Percentiles rank a stretch among this genome's conserved stretches.
phyloP scores from a whole-genome alignment of 768 basidiomycete species.

The Bullera alba region DNA sequence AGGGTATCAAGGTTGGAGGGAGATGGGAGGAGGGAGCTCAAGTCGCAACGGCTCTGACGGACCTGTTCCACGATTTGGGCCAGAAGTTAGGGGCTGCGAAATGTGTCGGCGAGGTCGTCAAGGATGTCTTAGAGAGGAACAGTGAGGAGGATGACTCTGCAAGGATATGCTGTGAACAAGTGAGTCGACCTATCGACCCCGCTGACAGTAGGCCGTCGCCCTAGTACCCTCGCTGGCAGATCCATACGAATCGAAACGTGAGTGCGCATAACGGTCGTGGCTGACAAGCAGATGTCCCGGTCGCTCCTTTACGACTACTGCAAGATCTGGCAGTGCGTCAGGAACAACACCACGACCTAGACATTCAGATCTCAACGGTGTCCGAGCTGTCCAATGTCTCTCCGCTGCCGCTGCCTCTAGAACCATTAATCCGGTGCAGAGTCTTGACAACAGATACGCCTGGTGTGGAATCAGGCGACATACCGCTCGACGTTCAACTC shows the following conservation, averaged over 20 bases:
- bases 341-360: background rate
- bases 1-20: slow-evolving; percentile 14
- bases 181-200: slow-evolving; percentile 1
- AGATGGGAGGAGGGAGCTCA: slow-evolving; percentile 8
- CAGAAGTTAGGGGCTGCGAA: slow-evolving; percentile 1
- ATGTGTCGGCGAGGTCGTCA: slow-evolving; percentile 13
- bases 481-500: too few relatives aligned
- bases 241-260: background rate
- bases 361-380: slow-evolving; percentile 1
- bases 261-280: background rate
- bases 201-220: background rate
- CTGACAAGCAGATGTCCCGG: slow-evolving; percentile 10
- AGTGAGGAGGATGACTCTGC: background rate
- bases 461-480: too few relatives aligned
- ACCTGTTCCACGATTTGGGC: slow-evolving; percentile 7
- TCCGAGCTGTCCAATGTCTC: slow-evolving; percentile 11
- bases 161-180: slow-evolving; percentile 6
- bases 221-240: slow-evolving; percentile 4
- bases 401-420: slow-evolving; percentile 13
- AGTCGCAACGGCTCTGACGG: slow-evolving; percentile 5
- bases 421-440: too few relatives aligned
- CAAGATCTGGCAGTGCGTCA: slow-evolving; percentile 21
- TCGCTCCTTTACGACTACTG: slow-evolving; percentile 13
- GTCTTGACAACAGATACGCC: too few relatives aligned
- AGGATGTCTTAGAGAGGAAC: background rate